Base-by-base conservation (phyloP, 179 eudicot species). In the Pouteria campechiana region DNA sequence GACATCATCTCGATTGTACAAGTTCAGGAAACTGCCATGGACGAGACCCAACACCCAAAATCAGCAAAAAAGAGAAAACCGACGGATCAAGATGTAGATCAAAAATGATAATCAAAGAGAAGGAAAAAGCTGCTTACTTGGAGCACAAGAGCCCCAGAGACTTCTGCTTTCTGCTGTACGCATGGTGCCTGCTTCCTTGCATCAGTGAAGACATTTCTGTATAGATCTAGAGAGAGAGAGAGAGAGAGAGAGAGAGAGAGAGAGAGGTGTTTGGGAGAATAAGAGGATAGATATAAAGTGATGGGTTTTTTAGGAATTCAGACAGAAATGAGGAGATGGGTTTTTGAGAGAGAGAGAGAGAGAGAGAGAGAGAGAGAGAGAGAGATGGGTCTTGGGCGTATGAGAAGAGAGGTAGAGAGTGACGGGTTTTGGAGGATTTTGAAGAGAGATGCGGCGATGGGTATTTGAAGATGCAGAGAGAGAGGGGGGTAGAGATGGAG, bases 91-190 rank as follows among this genome's bases (percentile, higher is more conserved):
- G n/a, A 44, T 22, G 2, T 13, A 15, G 39, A 42, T 23, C 28
- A 22, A 38, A 53, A 7, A 0, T 30, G 12, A 34, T 3, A 16
- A 3, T 3, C 7, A n/a, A 31, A n/a, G 7, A n/a, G 41, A n/a
- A 13, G 15, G 49, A 48, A 38, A 32, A 20, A 20, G 34, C 14
- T 37, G 44, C 19, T 3, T 71, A 85, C 95, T 88, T 88, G 29
- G 94, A 72, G 57, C 97, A 88, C 10, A 84, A 46, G 28, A 84
- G 92, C 7, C 97, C 94, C 4, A 88, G 68, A 13, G 97, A 84
- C 50, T 84, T 88, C 68, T 80, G 84, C 52, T 84, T 88, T 34
- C 94, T 62, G 64, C 88, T 80, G 12, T 88, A 88, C 28, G 60
- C 50, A n/a, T 57, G 57, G 33, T 65, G 55, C 20, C 62, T 47